A percentile compares a stretch with the other conserved stretches of the same genome.
phyloP scores from a whole-genome alignment of 306 rosid species.

The Vachellia collinsii region DNA sequence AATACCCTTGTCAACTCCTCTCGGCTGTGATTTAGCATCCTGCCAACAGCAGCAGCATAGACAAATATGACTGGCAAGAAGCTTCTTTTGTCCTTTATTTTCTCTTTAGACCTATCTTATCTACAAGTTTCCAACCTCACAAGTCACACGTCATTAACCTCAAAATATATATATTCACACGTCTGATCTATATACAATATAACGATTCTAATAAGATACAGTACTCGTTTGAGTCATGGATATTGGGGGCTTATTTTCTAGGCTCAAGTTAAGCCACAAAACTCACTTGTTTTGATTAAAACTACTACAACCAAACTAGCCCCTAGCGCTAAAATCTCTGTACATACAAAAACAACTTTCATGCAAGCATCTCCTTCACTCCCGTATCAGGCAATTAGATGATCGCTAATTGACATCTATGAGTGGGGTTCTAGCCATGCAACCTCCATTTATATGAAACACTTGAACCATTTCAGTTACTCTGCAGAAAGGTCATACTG shows the following conservation, averaged over 20 bases:
- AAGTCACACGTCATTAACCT: neutral
- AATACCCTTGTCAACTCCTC: too few species aligned
- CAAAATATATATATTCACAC: neutral
- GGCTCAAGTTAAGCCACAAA: neutral
- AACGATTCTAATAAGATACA: neutral
- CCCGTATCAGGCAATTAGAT: neutral
- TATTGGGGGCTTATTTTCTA: neutral
- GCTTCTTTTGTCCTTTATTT: neutral
- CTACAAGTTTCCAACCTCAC: constrained; percentile 3
- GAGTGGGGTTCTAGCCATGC: neutral
- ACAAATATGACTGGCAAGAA: neutral
- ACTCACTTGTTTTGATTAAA: neutral
- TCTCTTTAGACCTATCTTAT: neutral
- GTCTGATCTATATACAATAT: neutral
- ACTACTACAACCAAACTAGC: neutral
- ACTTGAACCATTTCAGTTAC: constrained; percentile 9
- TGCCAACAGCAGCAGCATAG: neutral
- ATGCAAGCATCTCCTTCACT: neutral
- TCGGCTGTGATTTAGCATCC: too few species aligned
- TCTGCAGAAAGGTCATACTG: neutral
- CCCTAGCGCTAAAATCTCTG: neutral
- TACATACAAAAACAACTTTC: constrained; percentile 6
- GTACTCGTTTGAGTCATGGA: neutral
- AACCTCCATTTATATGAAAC: neutral
- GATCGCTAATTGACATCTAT: neutral